A percentile compares a stretch with the other conserved stretches of the same genome.
phyloP scores from a whole-genome alignment of 805 yeast species.

The Tetrapisispora iriomotensis region DNA sequence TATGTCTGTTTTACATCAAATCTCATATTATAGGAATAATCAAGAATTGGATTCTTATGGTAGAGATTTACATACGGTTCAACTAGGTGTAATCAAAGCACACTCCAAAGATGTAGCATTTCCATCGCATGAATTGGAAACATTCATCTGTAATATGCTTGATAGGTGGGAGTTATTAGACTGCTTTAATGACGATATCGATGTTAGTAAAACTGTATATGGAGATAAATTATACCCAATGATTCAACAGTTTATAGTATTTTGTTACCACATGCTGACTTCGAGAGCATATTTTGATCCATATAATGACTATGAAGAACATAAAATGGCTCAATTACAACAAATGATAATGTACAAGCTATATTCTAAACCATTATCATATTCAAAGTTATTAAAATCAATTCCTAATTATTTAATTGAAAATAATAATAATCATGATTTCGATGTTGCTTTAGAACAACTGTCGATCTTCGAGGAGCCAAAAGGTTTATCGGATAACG shows the following conservation, averaged over 20 bases:
- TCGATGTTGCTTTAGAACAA: constrained; percentile 46
- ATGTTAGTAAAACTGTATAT: constrained; percentile 35
- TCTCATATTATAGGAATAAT: constrained; percentile 40
- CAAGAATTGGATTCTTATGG: constrained; percentile 46
- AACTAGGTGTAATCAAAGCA: constrained; percentile 34
- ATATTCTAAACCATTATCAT: constrained; percentile 44
- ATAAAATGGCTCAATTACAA: constrained; percentile 28
- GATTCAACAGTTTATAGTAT: constrained; percentile 70
- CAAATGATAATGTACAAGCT: constrained; percentile 41
- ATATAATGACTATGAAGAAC: constrained; percentile 25
- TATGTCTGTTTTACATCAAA: constrained; percentile 39
- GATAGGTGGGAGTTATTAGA: constrained; percentile 50
- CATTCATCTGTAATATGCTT: constrained; percentile 37
- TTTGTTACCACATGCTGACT: constrained; percentile 56
- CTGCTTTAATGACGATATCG: constrained; percentile 36
- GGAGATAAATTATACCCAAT: constrained; percentile 44
- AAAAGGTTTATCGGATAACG: constrained; percentile 54
- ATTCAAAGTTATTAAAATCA: constrained; percentile 37
- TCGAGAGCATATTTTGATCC: constrained; percentile 57
- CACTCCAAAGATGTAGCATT: not conserved
- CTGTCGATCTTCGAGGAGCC: constrained; percentile 56
- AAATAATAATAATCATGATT: constrained; percentile 25
- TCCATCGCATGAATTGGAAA: not conserved
- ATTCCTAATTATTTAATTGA: constrained; percentile 30
- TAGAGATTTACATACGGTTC: constrained; percentile 68